phyloP scores from a whole-genome alignment of 148 eudicot species.

The Selenicereus undatus region DNA sequence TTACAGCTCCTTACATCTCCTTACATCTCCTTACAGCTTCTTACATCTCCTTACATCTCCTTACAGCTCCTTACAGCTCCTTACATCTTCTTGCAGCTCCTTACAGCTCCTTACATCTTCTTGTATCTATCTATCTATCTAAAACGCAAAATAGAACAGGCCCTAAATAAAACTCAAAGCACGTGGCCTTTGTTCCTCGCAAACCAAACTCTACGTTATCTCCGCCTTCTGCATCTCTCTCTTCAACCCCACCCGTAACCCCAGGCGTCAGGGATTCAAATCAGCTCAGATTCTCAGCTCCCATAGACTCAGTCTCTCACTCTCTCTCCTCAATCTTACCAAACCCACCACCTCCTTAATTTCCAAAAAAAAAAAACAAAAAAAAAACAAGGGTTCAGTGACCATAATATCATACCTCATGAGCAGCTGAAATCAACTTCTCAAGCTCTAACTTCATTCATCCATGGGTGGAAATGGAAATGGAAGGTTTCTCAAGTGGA shows the following conservation, averaged over 20 bases:
- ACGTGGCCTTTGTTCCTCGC: conserved; percentile 1
- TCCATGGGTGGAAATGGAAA: conserved; percentile 29
- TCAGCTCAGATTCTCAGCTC: not conserved
- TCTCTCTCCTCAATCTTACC: not conserved
- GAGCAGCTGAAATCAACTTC: not conserved
- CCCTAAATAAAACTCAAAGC: not conserved
- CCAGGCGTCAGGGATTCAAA: not conserved
- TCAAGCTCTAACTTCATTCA: not conserved
- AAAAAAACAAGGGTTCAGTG: not conserved
- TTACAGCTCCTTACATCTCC: too few species aligned
- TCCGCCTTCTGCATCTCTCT: not conserved
- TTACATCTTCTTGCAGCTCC: too few species aligned
- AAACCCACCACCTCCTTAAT: not conserved
- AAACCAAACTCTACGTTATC: not conserved
- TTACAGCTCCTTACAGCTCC: too few species aligned
- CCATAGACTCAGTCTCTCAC: not conserved
- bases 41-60: too few species aligned
- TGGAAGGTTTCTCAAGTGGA: conserved; percentile 23
- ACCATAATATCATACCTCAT: not conserved
- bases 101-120: too few species aligned
- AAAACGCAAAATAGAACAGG: too few species aligned
- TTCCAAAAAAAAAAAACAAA: too few species aligned
- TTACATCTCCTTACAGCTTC: too few species aligned
- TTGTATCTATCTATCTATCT: too few species aligned
- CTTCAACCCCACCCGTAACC: not conserved